Conservation (phyloP, 2,329 filamentous ascomycete genomes). For the Thielaviopsis euricoi region DNA sequence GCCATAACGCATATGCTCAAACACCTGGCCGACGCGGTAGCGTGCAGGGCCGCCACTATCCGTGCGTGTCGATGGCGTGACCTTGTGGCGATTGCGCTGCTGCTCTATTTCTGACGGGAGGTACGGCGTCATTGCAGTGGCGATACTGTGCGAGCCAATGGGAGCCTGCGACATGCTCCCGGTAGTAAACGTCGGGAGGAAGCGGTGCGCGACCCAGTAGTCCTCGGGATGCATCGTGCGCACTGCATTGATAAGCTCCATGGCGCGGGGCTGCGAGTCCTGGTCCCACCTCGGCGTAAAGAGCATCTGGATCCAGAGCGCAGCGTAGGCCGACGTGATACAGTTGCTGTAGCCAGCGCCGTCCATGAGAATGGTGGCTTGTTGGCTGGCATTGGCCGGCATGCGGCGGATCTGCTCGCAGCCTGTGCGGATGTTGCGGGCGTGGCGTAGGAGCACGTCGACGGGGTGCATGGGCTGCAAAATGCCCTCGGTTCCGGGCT, state of each 20-base stretch:
- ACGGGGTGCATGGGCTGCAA: conserved; percentile 47
- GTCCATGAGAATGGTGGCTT: conserved; percentile 1
- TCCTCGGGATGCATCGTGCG: conserved; percentile 4
- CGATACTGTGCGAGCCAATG: conserved; percentile 13
- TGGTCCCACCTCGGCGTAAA: conserved; percentile 3
- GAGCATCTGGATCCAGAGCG: conserved; percentile 4
- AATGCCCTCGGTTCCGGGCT: conserved; percentile 30
- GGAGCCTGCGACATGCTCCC: not conserved
- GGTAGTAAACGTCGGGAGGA: not conserved
- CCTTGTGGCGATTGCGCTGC: conserved; percentile 26
- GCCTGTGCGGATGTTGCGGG: conserved; percentile 17
- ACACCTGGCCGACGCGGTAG: conserved; percentile 67
- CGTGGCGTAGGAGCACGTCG: conserved; percentile 57
- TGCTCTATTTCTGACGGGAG: conserved; percentile 20
- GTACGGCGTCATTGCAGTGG: conserved; percentile 8
- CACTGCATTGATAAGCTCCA: not conserved
- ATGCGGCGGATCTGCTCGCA: conserved; percentile 10
- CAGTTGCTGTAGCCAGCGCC: conserved; percentile 2
- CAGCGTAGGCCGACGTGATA: conserved; percentile 2
- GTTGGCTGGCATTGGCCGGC: not conserved
- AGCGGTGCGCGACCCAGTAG: conserved; percentile 11
- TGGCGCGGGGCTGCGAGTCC: not conserved
- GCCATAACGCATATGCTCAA: conserved; percentile 63
- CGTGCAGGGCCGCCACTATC: not conserved
- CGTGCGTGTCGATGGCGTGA: not conserved